Conservation (phyloP, 805 yeast genomes). For the Wickerhamomyces bovis region DNA sequence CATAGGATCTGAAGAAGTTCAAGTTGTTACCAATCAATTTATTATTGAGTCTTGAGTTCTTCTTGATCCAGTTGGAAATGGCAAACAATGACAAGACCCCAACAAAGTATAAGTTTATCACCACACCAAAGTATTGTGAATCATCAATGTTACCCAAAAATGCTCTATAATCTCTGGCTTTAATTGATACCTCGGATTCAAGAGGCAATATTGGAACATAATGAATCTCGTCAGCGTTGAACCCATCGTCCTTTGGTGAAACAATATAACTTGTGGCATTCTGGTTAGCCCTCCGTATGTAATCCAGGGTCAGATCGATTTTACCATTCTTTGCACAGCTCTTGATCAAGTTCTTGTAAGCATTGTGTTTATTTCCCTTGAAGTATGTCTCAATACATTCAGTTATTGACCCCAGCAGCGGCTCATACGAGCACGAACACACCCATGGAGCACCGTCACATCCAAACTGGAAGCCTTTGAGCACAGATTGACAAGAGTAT, state of each 20-base stretch:
- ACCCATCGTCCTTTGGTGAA: constrained; percentile 2
- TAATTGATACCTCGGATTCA: constrained; percentile 4
- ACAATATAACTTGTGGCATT: constrained; percentile 10
- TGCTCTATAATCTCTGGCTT: constrained; percentile 19
- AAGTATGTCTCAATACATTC: constrained; percentile 17
- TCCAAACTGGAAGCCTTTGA: constrained; percentile 13
- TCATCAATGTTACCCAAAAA: constrained; percentile 21
- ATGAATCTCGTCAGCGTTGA: not conserved
- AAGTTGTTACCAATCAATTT: constrained; percentile 9
- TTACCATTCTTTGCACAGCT: constrained; percentile 5
- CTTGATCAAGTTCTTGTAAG: constrained; percentile 4
- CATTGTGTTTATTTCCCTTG: constrained; percentile 1
- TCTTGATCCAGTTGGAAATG: constrained; percentile 14
- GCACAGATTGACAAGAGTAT: constrained; percentile 20
- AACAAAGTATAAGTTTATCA: constrained; percentile 19
- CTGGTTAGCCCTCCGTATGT: constrained; percentile 2
- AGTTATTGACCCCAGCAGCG: constrained; percentile 15
- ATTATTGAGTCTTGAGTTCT: constrained; percentile 10
- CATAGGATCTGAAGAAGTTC: constrained; percentile 12
- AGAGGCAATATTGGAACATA: constrained; percentile 15
- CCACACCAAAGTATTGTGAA: constrained; percentile 17
- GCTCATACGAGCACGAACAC: constrained; percentile 18
- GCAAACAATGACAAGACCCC: constrained; percentile 13
- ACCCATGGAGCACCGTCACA: constrained; percentile 11
- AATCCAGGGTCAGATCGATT: constrained; percentile 7